Percentiles rank a stretch among this genome's conserved stretches.
phyloP scores from a whole-genome alignment of 2,329 filamentous ascomycete genomes.

The Fusarium sp. region DNA sequence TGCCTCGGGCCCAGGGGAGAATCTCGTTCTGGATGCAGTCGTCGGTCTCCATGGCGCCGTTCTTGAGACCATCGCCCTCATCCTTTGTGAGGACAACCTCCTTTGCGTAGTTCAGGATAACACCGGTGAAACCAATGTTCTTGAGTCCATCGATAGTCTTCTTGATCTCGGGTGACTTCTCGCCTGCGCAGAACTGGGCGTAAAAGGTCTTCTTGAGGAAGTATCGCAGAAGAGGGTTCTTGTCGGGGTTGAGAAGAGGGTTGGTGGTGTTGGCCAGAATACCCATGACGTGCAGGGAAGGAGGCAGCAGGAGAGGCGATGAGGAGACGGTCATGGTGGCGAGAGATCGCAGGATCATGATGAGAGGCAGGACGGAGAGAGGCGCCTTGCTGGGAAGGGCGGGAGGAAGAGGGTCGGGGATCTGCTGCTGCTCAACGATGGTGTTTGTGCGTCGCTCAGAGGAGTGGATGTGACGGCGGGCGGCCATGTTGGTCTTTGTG shows the following conservation, averaged over 20 bases:
- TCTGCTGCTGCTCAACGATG: conserved; percentile 46
- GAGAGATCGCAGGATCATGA: conserved; percentile 75
- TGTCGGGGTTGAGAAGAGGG: conserved; percentile 76
- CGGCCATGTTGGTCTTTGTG: conserved; percentile 22
- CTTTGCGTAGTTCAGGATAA: conserved; percentile 85
- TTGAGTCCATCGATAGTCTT: conserved; percentile 74
- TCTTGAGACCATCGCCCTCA: conserved; percentile 58
- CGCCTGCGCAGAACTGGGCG: conserved; percentile 89
- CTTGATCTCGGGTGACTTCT: conserved; percentile 75
- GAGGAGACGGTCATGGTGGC: conserved; percentile 77
- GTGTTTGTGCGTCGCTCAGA: conserved; percentile 52
- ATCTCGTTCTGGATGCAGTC: conserved; percentile 69
- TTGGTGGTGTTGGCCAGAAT: conserved; percentile 76
- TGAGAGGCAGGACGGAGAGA: conserved; percentile 74
- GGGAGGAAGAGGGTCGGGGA: conserved; percentile 46
- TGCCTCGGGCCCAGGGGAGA: conserved; percentile 77
- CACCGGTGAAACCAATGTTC: conserved; percentile 80
- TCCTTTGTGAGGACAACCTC: conserved; percentile 78
- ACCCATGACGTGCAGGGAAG: conserved; percentile 76
- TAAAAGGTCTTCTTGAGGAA: conserved; percentile 87
- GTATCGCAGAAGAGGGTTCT: conserved; percentile 75
- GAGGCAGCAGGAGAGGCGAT: conserved; percentile 73
- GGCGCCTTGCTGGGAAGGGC: conserved; percentile 53
- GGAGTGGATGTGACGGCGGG: conserved; percentile 50
- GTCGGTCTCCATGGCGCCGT: conserved; percentile 60